Evolutionary conservation across 2,329 filamentous ascomycete species (phyloP), one percentile per base, ranked within the genome.

Genomic region (Pseudopithomyces maydicus): DNA sequence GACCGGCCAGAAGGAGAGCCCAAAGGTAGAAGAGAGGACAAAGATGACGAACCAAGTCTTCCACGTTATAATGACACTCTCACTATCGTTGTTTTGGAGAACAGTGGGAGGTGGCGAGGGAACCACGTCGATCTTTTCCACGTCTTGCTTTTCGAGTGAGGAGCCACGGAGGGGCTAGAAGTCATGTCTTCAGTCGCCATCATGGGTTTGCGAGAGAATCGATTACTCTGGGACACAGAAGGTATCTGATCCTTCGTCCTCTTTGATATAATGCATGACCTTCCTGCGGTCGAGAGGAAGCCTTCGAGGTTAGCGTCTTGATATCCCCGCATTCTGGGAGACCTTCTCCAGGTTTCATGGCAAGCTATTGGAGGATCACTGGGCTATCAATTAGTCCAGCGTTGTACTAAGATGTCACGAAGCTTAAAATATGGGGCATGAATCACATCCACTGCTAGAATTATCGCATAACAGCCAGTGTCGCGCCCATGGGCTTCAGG

Each of bases 1-100:
- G 2, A 72, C 68, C 3, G 66, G 67, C 67, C 68, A 72, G 47
- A 72, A 72, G 17, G 56, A 63, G 11, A 72, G 56, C 36, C 69
- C 68, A 35, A 69, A 70, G 2, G 67, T 70, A 1, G 66, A 65
- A 1, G 63, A 66, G 11, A 72, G 57, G 20, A 68, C 60, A 38
- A 69, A 68, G 33, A 71, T 68, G 33, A 71, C 68, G 29, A 56
- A 55, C 68, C 68, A 71, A 35, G 67, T 69, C 48, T 71, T 71
- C 57, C 54, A 57, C 1, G 68, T 71, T 19, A 71, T 59, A 8
- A 26, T 52, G 7, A 63, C 63, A 19, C 58, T 22, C 29, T 68
- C 66, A 17, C 58, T 56, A 8, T 59, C 57, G 3, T 36, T 33
- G 12, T 62, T 61, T 29, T 59, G 52, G 2, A 63, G 52, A 0